A percentile compares a stretch with the other conserved stretches of the same genome.
These are phyloP conservation scores for Malassezia furfur DNA, from an alignment of 1,284 basidiomycete genomes.

Conservation along the genomic window DNA sequence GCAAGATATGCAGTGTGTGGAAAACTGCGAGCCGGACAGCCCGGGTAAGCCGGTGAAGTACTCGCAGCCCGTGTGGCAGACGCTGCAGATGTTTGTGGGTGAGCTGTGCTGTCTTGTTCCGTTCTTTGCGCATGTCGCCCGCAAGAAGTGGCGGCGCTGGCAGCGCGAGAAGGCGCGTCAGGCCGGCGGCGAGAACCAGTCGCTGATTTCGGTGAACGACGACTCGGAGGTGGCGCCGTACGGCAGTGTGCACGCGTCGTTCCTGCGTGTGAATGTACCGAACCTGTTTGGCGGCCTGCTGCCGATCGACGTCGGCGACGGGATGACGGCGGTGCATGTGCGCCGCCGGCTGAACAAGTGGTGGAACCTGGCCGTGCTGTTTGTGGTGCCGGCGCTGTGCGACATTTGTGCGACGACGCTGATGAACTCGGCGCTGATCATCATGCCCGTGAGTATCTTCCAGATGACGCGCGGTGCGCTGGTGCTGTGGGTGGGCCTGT, in stretches of 20 bases:
- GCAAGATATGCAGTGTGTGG: slow-evolving; percentile 50
- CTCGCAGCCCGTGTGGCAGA: slow-evolving; percentile 47
- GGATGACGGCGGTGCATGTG: neutral
- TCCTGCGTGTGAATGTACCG: slow-evolving; percentile 1
- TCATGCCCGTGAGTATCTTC: slow-evolving; percentile 93
- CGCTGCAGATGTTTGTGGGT: slow-evolving; percentile 49
- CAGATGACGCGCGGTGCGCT: slow-evolving; percentile 92
- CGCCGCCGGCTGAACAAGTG: neutral
- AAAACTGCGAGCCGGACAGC: slow-evolving; percentile 37
- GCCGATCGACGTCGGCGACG: neutral
- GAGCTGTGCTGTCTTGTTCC: slow-evolving; percentile 46
- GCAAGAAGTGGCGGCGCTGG: neutral
- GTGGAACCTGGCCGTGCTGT: slow-evolving; percentile 51
- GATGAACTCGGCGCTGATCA: slow-evolving; percentile 89
- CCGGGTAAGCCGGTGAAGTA: slow-evolving; percentile 29
- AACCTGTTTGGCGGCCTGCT: neutral
- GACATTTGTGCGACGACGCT: slow-evolving; percentile 81
- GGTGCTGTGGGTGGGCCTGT: slow-evolving; percentile 87
- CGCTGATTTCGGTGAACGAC: slow-evolving; percentile 4
- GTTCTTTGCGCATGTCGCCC: slow-evolving; percentile 16
- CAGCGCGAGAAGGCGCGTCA: neutral
- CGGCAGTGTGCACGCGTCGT: neutral
- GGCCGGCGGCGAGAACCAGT: slow-evolving; percentile 4
- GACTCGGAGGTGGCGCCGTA: neutral
- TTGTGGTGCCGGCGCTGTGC: slow-evolving; percentile 72